These are phyloP conservation scores for Hippophae rhamnoides DNA, from an alignment of 306 rosid species.

Conservation along the genomic window DNA sequence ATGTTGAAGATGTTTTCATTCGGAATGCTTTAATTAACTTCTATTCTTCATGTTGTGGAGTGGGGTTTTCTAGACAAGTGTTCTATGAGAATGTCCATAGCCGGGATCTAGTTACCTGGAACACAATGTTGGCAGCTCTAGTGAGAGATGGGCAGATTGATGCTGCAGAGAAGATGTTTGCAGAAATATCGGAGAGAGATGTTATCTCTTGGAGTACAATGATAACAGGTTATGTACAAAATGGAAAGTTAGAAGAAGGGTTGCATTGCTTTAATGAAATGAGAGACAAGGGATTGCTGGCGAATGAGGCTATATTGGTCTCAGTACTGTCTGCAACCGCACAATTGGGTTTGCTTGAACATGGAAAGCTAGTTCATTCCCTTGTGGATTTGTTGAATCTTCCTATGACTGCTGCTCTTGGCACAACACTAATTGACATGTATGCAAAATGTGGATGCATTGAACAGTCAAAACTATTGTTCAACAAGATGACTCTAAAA, in stretches of 20 bases:
- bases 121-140: slow-evolving; percentile 44
- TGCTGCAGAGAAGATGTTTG: slow-evolving; percentile 36
- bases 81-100: slow-evolving; percentile 31
- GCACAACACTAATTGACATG: slow-evolving; percentile 51
- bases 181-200: slow-evolving; percentile 39
- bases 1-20: slow-evolving; percentile 25
- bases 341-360: slow-evolving; percentile 51
- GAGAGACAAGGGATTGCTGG: slow-evolving; percentile 24
- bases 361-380: slow-evolving; percentile 58
- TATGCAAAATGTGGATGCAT: slow-evolving; percentile 61
- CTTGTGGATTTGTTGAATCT: slow-evolving; percentile 32
- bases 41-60: slow-evolving; percentile 30
- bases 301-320: slow-evolving; percentile 52
- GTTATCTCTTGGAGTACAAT: slow-evolving; percentile 59
- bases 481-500: slow-evolving; percentile 26
- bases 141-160: slow-evolving; percentile 38
- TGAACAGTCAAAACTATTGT: slow-evolving; percentile 43
- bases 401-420: slow-evolving; percentile 49
- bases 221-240: slow-evolving; percentile 49
- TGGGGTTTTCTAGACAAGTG: slow-evolving; percentile 39
- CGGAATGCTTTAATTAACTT: slow-evolving; percentile 38
- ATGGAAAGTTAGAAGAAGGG: slow-evolving; percentile 41
- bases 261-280: slow-evolving; percentile 43
- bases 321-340: slow-evolving; percentile 56
- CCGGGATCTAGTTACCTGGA: slow-evolving; percentile 48